A percentile compares a stretch with the other conserved stretches of the same genome.
phyloP scores from a whole-genome alignment of 148 eudicot species.

The Selenicereus undatus region DNA sequence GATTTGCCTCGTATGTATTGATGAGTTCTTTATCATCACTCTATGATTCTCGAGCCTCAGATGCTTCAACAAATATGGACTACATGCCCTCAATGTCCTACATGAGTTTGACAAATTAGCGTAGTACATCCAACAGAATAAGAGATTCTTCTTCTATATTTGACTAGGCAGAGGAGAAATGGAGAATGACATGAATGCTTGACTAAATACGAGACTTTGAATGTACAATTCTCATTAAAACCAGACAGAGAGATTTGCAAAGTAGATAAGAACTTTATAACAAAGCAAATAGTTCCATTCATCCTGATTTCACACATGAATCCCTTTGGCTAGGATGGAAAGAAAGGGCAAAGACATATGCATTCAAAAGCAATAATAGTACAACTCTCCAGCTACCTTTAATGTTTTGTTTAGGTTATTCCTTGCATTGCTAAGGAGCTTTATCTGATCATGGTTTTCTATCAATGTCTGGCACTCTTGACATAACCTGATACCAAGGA shows the following conservation, averaged over 20 bases:
- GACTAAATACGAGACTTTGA: neutral
- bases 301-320: neutral
- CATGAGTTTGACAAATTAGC: slow-evolving; percentile 20
- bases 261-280: neutral
- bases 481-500: slow-evolving; percentile 60
- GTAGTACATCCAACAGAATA: slow-evolving; percentile 1
- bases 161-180: neutral
- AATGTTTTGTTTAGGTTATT: slow-evolving; percentile 94
- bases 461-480: slow-evolving; percentile 96
- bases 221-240: neutral
- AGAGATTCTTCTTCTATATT: neutral
- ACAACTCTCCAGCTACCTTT: slow-evolving; percentile 47
- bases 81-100: slow-evolving; percentile 99
- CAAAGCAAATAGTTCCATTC: neutral
- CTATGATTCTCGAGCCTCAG: slow-evolving; percentile 85
- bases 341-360: slow-evolving; percentile 3
- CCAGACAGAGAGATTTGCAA: slow-evolving; percentile 2
- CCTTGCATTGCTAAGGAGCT: slow-evolving; percentile 95
- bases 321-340: neutral
- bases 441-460: slow-evolving; percentile 97
- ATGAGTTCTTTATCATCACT: slow-evolving; percentile 95
- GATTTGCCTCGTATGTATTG: slow-evolving; percentile 87
- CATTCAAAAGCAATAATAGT: neutral
- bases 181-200: neutral
- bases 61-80: slow-evolving; percentile 97